A percentile compares a stretch with the other conserved stretches of the same genome.
phyloP scores from a whole-genome alignment of 768 basidiomycete genomes.

The Austroboletus festivus region DNA sequence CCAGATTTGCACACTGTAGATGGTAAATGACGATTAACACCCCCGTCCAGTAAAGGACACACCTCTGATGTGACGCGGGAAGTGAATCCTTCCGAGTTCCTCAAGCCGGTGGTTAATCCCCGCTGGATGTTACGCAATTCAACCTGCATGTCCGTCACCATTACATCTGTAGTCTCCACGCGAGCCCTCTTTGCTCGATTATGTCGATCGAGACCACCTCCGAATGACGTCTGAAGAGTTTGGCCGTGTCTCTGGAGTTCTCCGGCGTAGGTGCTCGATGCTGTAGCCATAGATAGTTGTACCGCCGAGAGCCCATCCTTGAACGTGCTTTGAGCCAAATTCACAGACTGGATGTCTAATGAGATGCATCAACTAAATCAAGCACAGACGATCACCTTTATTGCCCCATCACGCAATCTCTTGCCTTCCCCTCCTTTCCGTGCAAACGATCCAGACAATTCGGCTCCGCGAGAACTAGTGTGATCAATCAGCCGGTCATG shows the following conservation, averaged over 20 bases:
- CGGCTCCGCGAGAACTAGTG: conserved; percentile 40
- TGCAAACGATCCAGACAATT: conserved; percentile 40
- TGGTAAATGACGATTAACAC: conserved; percentile 1
- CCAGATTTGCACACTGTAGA: conserved; percentile 41
- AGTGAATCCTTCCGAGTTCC: conserved; percentile 43
- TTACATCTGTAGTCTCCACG: conserved; percentile 51
- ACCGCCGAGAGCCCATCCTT: conserved; percentile 43
- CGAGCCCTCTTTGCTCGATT: conserved; percentile 65
- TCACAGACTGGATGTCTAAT: conserved; percentile 38
- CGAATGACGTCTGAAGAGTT: conserved; percentile 41
- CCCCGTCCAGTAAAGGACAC: conserved; percentile 9
- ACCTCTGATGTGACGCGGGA: conserved; percentile 53
- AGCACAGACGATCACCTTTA: conserved; percentile 47
- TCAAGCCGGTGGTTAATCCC: conserved; percentile 48
- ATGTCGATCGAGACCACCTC: conserved; percentile 60
- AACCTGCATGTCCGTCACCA: conserved; percentile 49
- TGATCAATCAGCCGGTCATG: conserved; percentile 47
- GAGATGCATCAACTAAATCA: conserved; percentile 4
- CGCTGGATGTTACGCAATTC: conserved; percentile 52
- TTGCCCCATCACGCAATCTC: conserved; percentile 52
- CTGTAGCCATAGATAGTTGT: conserved; percentile 42
- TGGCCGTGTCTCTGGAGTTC: conserved; percentile 51
- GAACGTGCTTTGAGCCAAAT: conserved; percentile 38
- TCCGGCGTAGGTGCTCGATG: conserved; percentile 48
- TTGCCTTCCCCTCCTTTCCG: conserved; percentile 49